Conservation (phyloP, 2,329 filamentous ascomycete genomes). For the Aspergillus flavus region DNA sequence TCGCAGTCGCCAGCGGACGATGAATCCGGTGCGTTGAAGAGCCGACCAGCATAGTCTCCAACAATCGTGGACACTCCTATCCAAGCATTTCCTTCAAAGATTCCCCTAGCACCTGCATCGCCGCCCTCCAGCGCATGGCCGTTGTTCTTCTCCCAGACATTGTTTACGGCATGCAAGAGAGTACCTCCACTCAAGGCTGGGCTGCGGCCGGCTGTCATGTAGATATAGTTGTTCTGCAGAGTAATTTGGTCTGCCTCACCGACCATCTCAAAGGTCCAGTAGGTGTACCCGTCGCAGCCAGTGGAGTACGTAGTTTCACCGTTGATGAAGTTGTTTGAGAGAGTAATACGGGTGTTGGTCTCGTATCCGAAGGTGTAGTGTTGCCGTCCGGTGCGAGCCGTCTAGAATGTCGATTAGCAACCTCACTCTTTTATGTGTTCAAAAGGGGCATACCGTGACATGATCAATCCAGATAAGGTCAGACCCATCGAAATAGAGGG, state of each 20-base stretch:
- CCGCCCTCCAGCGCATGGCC: slow-evolving; percentile 58
- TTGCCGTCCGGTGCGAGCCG: slow-evolving; percentile 61
- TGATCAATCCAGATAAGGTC: slow-evolving; percentile 50
- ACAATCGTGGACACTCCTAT: background rate
- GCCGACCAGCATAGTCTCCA: background rate
- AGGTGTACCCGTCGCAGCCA: slow-evolving; percentile 60
- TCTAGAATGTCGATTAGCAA: slow-evolving; percentile 22
- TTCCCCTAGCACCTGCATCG: background rate
- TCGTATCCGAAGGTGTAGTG: slow-evolving; percentile 60
- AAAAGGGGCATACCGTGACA: slow-evolving; percentile 32
- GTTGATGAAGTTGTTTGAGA: slow-evolving; percentile 63
- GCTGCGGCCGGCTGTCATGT: slow-evolving; percentile 59
- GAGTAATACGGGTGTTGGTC: slow-evolving; percentile 58
- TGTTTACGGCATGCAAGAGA: slow-evolving; percentile 61
- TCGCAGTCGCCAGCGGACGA: background rate
- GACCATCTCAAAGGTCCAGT: slow-evolving; percentile 46
- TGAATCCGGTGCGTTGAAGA: background rate
- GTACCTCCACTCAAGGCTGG: slow-evolving; percentile 61
- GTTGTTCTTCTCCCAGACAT: slow-evolving; percentile 59
- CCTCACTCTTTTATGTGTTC: background rate
- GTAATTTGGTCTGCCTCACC: slow-evolving; percentile 59
- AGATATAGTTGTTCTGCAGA: slow-evolving; percentile 63
- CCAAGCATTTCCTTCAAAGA: background rate
- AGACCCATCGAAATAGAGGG: slow-evolving; percentile 53
- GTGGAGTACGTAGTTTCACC: slow-evolving; percentile 58